phyloP scores from a whole-genome alignment of 495 filamentous ascomycete genomes.

The Letharia lupina region DNA sequence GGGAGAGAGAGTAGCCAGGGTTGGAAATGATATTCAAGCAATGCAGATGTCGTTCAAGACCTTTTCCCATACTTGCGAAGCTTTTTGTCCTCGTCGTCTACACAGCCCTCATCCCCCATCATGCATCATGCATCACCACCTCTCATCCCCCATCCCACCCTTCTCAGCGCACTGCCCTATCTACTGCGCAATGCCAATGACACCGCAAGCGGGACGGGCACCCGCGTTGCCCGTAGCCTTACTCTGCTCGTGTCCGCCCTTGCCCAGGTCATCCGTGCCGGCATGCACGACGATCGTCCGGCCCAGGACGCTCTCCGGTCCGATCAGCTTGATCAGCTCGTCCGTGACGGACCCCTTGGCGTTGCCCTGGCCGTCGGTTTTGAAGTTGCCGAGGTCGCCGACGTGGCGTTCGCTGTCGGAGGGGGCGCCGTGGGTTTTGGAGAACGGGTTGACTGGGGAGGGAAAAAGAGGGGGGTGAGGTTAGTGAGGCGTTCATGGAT shows the following conservation, averaged over 20 bases:
- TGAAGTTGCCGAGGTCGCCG: slow-evolving; percentile 94
- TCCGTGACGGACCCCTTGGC: slow-evolving; percentile 68
- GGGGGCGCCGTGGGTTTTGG: slow-evolving; percentile 86
- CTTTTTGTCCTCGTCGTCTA: not conserved
- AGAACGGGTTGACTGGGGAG: slow-evolving; percentile 77
- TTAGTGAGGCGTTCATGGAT: slow-evolving; percentile 40
- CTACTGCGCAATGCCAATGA: slow-evolving; percentile 24
- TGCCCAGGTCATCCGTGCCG: slow-evolving; percentile 92
- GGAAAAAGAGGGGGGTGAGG: not conserved
- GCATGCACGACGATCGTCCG: slow-evolving; percentile 91
- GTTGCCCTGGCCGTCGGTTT: slow-evolving; percentile 86
- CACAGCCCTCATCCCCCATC: slow-evolving; percentile 1
- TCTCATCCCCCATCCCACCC: not conserved
- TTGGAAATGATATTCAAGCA: not conserved
- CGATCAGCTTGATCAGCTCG: slow-evolving; percentile 84
- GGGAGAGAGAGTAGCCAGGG: not conserved
- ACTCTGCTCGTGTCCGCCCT: slow-evolving; percentile 81
- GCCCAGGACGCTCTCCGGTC: slow-evolving; percentile 88
- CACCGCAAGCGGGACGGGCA: slow-evolving; percentile 82
- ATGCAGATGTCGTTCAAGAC: not conserved
- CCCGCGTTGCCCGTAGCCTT: slow-evolving; percentile 98
- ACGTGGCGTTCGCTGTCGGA: slow-evolving; percentile 78
- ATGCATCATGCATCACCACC: slow-evolving; percentile 7
- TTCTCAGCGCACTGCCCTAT: not conserved
- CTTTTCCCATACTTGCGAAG: not conserved